phyloP scores from a whole-genome alignment of 192 early-diverging fungal species.

The Martensiomyces pterosporus region DNA sequence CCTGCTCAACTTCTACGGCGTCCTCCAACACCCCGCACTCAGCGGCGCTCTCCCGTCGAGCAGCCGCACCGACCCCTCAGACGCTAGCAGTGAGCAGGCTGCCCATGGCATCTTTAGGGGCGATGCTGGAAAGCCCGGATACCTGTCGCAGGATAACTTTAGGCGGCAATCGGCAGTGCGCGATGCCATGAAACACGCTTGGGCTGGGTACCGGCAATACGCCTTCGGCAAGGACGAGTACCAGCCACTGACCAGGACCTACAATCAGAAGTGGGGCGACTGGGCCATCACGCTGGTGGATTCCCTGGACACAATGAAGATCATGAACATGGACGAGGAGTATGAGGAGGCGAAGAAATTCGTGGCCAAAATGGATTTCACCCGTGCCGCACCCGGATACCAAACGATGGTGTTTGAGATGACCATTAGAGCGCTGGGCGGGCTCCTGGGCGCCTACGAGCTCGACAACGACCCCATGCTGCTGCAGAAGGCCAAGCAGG shows the following conservation, averaged over 20 bases:
- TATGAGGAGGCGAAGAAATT: slow-evolving; percentile 65
- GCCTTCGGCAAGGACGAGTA: slow-evolving; percentile 51
- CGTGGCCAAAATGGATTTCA: slow-evolving; percentile 59
- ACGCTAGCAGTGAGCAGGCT: too few species aligned
- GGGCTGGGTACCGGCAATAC: slow-evolving; percentile 33
- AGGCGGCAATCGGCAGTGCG: slow-evolving; percentile 35
- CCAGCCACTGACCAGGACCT: slow-evolving; percentile 22
- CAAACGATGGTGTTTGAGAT: slow-evolving; percentile 65
- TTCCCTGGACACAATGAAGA: slow-evolving; percentile 73
- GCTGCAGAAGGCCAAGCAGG: slow-evolving; percentile 67
- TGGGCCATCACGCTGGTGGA: slow-evolving; percentile 84
- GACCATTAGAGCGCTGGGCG: slow-evolving; percentile 82
- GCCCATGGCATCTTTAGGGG: too few species aligned
- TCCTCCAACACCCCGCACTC: too few species aligned
- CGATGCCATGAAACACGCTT: slow-evolving; percentile 41
- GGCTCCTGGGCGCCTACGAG: slow-evolving; percentile 76
- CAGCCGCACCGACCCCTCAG: too few species aligned
- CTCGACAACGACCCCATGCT: slow-evolving; percentile 61
- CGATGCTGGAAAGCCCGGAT: slow-evolving; percentile 3
- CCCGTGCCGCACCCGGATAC: slow-evolving; percentile 2
- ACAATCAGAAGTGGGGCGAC: slow-evolving; percentile 52
- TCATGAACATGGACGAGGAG: slow-evolving; percentile 75
- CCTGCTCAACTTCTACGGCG: slow-evolving; percentile 16
- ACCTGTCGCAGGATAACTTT: slow-evolving; percentile 10
- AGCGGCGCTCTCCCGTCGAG: too few species aligned